Base-by-base conservation (phyloP, 192 early-diverging fungal genomes). In the Kickxella alabastrina region DNA sequence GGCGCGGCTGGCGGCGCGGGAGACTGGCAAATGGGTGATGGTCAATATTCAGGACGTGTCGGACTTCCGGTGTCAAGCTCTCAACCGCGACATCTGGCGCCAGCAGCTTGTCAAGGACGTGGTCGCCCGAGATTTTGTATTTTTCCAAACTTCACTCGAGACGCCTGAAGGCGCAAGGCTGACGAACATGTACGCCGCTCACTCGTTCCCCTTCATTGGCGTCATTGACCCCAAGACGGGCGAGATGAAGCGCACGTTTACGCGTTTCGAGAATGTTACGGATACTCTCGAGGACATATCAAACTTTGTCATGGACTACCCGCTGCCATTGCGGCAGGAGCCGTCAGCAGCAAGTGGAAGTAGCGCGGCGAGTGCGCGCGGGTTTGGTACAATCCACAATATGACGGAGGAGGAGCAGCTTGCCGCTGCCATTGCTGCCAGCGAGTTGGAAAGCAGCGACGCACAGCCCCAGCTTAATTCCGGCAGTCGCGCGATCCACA, bases 81-180 rank as follows among this genome's bases (percentile, higher is more conserved):
- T 97, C 64, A 96, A 95, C 61, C 86, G 95, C 47, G 93, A 98
- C 77, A 78, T 97, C 39, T 98, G 92, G 93, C 94, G 86, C 24
- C 77, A 92, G 41, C 24, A 56, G 15, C 62, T 70, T 12, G 87
- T 96, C 6, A 85, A 90, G 64, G 86, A 90, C 7, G 48, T 91
- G 9, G 77, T 98, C 38, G 67, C 65, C 25, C 83, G 82, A 40
- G 75, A 85, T 50, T 97, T 97, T 82, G 54, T 92, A 23, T 96
- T 98, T 62, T 59, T 92, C 17, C 90, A 93, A 69, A 83, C 88
- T 28, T 71, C 73, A 19, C 59, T 71, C 29, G 80, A 88, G 14
- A 85, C 79, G 24, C 44, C 74, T 0, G 91, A 92, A 38, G 93
- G 92, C 26, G 62, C 60, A 15, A 65, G 83, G 39, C 88, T 93